These are phyloP conservation scores for Melastoma candidum DNA, from an alignment of 441 rosid genomes.

Conservation along the genomic window DNA sequence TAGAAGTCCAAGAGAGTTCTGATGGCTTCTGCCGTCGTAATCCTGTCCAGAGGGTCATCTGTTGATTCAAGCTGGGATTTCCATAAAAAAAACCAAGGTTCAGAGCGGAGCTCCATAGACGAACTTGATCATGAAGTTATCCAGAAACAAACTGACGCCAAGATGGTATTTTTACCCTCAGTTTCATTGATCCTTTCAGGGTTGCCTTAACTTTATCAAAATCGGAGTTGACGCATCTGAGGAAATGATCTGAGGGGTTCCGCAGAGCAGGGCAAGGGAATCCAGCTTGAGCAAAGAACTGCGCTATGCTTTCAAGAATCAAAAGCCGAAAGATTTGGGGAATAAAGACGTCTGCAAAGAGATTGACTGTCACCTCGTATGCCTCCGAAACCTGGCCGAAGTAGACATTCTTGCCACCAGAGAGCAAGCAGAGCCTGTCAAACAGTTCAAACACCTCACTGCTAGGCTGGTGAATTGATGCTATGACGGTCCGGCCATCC, in stretches of 20 bases:
- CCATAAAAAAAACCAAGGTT: background rate
- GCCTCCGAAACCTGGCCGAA: constrained; percentile 85
- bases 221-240: constrained; percentile 69
- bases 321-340: background rate
- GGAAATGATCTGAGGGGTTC: constrained; percentile 64
- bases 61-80: constrained; percentile 49
- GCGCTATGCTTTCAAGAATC: constrained; percentile 7
- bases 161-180: constrained; percentile 32
- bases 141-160: background rate
- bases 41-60: constrained; percentile 84
- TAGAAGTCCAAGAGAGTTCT: constrained; percentile 48
- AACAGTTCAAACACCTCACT: constrained; percentile 93
- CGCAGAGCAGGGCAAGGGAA: constrained; percentile 58
- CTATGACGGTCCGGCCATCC: constrained; percentile 92
- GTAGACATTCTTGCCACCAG: constrained; percentile 89
- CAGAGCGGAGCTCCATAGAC: too few species aligned
- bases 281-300: constrained; percentile 95
- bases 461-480: constrained; percentile 92
- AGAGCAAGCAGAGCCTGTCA: constrained; percentile 76
- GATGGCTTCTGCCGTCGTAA: constrained; percentile 84
- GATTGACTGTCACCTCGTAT: constrained; percentile 49
- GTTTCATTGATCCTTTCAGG: constrained; percentile 83
- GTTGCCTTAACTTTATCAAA: constrained; percentile 94
- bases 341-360: background rate
- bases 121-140: background rate